Evolutionary conservation across 148 eudicot genomes (phyloP).

Genomic region (Rhododendron ovatum): DNA sequence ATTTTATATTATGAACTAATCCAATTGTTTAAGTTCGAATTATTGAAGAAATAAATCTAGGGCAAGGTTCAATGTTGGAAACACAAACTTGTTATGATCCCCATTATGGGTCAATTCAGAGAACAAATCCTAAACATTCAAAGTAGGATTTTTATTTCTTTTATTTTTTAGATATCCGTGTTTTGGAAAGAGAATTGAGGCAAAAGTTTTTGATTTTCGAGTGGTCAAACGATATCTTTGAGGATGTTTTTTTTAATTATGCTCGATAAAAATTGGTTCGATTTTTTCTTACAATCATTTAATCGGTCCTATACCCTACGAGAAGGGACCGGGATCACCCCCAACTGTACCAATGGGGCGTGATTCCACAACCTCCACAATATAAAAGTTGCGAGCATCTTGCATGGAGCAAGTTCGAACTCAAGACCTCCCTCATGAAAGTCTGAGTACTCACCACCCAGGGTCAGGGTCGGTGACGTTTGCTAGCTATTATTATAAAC

Average conservation of each 20-base stretch:
- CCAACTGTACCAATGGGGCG: too few species aligned
- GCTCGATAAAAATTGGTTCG: background rate
- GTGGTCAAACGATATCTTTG: background rate
- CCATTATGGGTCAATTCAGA: background rate
- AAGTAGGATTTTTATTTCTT: background rate
- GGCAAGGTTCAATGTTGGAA: conserved; percentile 5
- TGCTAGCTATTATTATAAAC: background rate
- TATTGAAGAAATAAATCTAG: background rate
- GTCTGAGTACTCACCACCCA: background rate
- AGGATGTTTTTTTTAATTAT: background rate
- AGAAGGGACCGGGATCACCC: background rate
- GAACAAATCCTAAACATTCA: background rate
- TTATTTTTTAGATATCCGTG: background rate
- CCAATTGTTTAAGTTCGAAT: background rate
- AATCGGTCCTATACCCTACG: background rate
- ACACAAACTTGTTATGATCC: background rate
- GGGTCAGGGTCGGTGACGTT: too few species aligned
- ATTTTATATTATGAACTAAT: background rate
- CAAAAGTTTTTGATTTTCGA: background rate
- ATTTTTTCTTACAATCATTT: background rate
- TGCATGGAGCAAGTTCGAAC: too few species aligned
- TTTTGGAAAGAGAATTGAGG: background rate
- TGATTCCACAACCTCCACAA: too few species aligned
- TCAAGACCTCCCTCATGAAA: background rate
- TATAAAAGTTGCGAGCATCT: too few species aligned